These are phyloP conservation scores for Termitomyces titanicus DNA, from an alignment of 768 basidiomycete genomes.

Conservation along the genomic window DNA sequence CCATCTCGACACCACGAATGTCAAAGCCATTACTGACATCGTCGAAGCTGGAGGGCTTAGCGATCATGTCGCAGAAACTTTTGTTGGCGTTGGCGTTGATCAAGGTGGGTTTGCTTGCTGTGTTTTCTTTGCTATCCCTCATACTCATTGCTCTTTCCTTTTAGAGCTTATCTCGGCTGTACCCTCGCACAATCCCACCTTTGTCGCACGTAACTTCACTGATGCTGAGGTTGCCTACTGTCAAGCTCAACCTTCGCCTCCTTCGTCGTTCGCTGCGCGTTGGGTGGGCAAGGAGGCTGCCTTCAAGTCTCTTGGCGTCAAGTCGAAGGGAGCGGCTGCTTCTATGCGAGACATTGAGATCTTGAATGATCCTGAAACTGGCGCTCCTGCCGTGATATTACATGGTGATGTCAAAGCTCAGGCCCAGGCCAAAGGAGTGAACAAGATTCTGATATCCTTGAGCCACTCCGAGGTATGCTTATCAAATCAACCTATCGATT, in stretches of 20 bases:
- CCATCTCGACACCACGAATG: slow-evolving; percentile 63
- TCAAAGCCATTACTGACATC: slow-evolving; percentile 55
- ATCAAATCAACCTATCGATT: not conserved
- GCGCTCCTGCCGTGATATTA: slow-evolving; percentile 73
- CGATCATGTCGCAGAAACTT: slow-evolving; percentile 27
- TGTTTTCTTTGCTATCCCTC: not conserved
- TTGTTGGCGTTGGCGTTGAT: slow-evolving; percentile 83
- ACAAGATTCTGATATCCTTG: slow-evolving; percentile 75
- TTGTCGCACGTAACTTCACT: slow-evolving; percentile 92
- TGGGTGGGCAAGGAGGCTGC: slow-evolving; percentile 98
- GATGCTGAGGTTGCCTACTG: slow-evolving; percentile 86
- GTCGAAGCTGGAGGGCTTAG: slow-evolving; percentile 33
- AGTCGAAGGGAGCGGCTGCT: slow-evolving; percentile 89
- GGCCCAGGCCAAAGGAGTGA: slow-evolving; percentile 71
- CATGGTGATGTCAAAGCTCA: slow-evolving; percentile 77
- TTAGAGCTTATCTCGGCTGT: slow-evolving; percentile 89
- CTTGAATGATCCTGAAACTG: slow-evolving; percentile 64
- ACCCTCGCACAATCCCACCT: slow-evolving; percentile 84
- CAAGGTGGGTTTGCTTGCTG: slow-evolving; percentile 61
- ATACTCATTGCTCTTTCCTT: slow-evolving; percentile 7
- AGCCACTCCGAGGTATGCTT: slow-evolving; percentile 84
- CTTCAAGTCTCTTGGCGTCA: slow-evolving; percentile 91
- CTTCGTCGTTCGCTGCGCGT: slow-evolving; percentile 91
- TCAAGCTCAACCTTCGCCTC: slow-evolving; percentile 75
- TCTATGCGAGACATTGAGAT: slow-evolving; percentile 99